Evolutionary conservation across 2,329 filamentous ascomycete genomes (phyloP), one percentile per base, ranked within the genome.

Genomic region (Beauveria varroae): DNA sequence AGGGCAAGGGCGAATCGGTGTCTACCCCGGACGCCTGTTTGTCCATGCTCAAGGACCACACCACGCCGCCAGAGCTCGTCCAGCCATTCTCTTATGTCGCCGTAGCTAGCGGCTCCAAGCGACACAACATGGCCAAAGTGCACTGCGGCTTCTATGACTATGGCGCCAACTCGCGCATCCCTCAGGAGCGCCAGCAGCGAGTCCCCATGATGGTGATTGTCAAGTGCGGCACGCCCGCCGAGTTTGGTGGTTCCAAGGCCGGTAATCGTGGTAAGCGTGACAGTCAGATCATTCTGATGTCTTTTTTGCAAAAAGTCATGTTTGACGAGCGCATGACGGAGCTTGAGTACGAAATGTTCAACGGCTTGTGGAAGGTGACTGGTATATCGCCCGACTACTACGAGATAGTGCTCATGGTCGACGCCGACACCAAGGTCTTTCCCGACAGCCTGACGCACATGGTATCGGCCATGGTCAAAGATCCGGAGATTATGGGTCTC

Each of bases 321-420:
- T 99, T 99, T 70, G 95, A 99, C 73, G 96, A 99, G 77, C 90
- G 95, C 64, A 99, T 99, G 95, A 99, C 96, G 20, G 93, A 99
- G 75, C 87, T 99, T 57, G 95, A 99, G 74, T 99, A 92, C 71
- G 95, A 99, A 73, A 98, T 99, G 90, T 99, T 99, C 81, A 99
- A 98, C 73, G 95, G 95, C 59, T 82, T 99, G 65, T 99, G 93
- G 93, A 96, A 96, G 75, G 91, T 99, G 50, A 99, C 95, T 20
- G 96, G 96, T 67, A 98, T 99, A 65, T 96, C 93, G 4, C 95
- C 95, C 16, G 95, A 99, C 75, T 99, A 93, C 74, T 99, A 98
- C 75, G 95, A 99, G 74, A 88, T 93, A 26, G 91, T 98, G 64
- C 90, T 99, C 75, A 98, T 98, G 93, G 95, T 99, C 56, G 95